Evolutionary conservation across 495 filamentous ascomycete genomes (phyloP).

Genomic region (Daldinia bambusicola): DNA sequence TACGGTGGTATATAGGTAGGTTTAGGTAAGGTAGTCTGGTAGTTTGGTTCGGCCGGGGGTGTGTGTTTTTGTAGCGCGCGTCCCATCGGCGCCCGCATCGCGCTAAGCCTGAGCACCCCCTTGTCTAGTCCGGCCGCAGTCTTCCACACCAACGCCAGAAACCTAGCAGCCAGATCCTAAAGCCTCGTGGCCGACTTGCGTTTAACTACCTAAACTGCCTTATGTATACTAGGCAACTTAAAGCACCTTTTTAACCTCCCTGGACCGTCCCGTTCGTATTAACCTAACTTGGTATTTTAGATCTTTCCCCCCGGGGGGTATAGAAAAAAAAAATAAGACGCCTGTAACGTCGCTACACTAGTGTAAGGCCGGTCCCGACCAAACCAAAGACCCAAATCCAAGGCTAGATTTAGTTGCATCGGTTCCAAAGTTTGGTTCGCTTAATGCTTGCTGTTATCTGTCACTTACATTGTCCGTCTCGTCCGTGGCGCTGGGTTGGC

Average conservation of each 20-base stretch:
- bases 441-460: constrained; percentile 16
- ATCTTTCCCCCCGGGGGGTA: constrained; percentile 1
- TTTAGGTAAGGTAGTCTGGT: neutral
- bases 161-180: neutral
- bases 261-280: too few relatives aligned
- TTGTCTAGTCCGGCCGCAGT: constrained; percentile 49
- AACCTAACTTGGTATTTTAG: neutral
- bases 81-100: constrained; percentile 20
- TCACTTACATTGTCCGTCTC: constrained; percentile 1
- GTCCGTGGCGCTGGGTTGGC: constrained; percentile 5
- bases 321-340: constrained; percentile 1
- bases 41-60: constrained; percentile 11
- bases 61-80: neutral
- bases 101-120: constrained; percentile 28
- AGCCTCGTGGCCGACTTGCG: too few relatives aligned
- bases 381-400: neutral
- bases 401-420: neutral
- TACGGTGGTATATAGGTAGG: neutral
- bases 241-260: too few relatives aligned
- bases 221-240: neutral
- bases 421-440: constrained; percentile 28
- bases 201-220: neutral
- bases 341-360: constrained; percentile 43
- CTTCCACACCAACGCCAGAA: constrained; percentile 44
- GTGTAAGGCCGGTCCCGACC: constrained; percentile 24